Base-by-base conservation (phyloP, 805 yeast species). In the Yarrowia porcina region DNA sequence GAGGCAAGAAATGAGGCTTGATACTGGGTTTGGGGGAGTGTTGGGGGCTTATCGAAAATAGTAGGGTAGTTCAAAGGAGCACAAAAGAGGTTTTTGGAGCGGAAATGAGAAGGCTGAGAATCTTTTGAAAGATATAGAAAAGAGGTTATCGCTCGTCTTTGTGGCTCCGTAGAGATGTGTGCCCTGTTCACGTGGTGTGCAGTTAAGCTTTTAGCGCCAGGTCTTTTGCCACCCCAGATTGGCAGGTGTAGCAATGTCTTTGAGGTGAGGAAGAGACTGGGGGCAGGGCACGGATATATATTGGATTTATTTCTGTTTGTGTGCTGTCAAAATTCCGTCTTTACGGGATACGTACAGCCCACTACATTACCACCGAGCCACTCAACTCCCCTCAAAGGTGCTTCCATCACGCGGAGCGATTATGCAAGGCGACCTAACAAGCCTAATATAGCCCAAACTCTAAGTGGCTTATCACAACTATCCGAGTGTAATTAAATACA, bases 361-460 rank as follows among this genome's bases (percentile, higher is more conserved):
- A n/a, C n/a, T n/a, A n/a, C n/a, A n/a, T n/a, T n/a, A n/a, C n/a
- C n/a, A n/a, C n/a, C n/a, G n/a, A n/a, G n/a, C n/a, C n/a, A n/a
- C 28, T 25, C 28, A 4, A 5, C 8, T 17, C 52, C 52, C 52
- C 52, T 45, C 52, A 45, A 17, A 52, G 42, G 59, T 52, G 59
- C 59, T 36, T 52, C 59, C 42, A 52, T 52, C 59, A 52, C 59
- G 59, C 59, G 59, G 59, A 52, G 59, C 42, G 59, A 52, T 52
- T 52, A 52, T 52, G 59, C 59, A 36, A 52, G 59, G 59, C 33
- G 33, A 23, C 59, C 32, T n/a, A n/a, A 52, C 17, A 52, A 52
- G 44, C 44, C 44, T 52, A 52, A 52, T 36, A 12, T 35, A 30
- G 52, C 6, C 18, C 36, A 28, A 45, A 45, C 36, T 17, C 36